A percentile compares a stretch with the other conserved stretches of the same genome.
Evolutionary conservation across 2,329 filamentous ascomycete genomes (phyloP).

Genomic region (Aspergillus cejpii): DNA sequence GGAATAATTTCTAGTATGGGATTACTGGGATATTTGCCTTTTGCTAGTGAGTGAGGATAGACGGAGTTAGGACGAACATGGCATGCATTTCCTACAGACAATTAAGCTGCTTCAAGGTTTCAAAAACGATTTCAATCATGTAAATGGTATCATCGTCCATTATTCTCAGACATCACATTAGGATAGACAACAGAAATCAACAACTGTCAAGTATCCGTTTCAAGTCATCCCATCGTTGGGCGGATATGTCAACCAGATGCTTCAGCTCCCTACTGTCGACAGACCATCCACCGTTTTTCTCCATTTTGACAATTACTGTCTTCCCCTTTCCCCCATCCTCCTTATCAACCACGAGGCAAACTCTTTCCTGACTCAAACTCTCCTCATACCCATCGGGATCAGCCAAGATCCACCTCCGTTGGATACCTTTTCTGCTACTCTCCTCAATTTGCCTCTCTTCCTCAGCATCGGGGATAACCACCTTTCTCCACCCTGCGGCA

Average conservation of each 20-base stretch:
- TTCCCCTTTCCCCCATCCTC: slow-evolving; percentile 44
- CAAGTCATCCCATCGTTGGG: slow-evolving; percentile 59
- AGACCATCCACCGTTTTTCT: slow-evolving; percentile 73
- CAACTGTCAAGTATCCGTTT: slow-evolving; percentile 38
- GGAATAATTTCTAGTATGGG: background rate
- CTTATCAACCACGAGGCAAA: slow-evolving; percentile 72
- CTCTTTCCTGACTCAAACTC: slow-evolving; percentile 69
- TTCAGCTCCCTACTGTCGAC: slow-evolving; percentile 59
- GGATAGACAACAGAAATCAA: slow-evolving; percentile 13
- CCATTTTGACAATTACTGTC: slow-evolving; percentile 57
- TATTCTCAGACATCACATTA: slow-evolving; percentile 8
- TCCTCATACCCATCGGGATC: slow-evolving; percentile 92
- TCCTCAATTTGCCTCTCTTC: slow-evolving; percentile 38
- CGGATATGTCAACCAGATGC: slow-evolving; percentile 53
- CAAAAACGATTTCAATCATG: slow-evolving; percentile 2
- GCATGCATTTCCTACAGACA: background rate
- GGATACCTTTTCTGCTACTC: slow-evolving; percentile 36
- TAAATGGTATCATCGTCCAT: slow-evolving; percentile 25
- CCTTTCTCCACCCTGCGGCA: slow-evolving; percentile 34
- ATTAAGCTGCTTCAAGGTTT: background rate
- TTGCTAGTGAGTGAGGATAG: background rate
- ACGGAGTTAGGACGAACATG: background rate
- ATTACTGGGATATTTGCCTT: background rate
- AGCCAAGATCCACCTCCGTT: slow-evolving; percentile 62
- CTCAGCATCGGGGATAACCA: slow-evolving; percentile 31